Percentiles rank a stretch among this genome's conserved stretches.
Evolutionary conservation across 176 grass and related monocot genomes (phyloP).

Genomic region (Eleusine coracana): DNA sequence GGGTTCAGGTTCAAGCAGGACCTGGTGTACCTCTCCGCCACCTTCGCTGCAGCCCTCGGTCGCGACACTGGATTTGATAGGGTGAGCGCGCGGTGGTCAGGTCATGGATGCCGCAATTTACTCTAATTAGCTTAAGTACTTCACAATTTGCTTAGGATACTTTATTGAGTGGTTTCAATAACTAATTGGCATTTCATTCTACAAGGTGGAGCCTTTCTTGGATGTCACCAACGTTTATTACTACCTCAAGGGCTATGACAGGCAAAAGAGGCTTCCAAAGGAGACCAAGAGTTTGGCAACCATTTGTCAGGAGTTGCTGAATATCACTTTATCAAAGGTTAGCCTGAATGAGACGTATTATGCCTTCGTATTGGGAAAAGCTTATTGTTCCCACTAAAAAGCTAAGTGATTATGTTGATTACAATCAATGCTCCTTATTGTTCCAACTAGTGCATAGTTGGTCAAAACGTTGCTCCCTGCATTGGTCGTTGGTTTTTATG

Average conservation of each 20-base stretch:
- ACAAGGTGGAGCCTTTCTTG: constrained; percentile 87
- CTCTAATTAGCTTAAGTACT: constrained; percentile 7
- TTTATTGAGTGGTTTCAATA: constrained; percentile 1
- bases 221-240: constrained; percentile 83
- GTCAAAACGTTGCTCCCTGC: neutral
- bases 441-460: neutral
- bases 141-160: neutral
- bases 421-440: neutral
- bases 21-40: constrained; percentile 78
- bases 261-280: constrained; percentile 63
- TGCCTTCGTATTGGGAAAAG: constrained; percentile 2
- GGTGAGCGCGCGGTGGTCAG: constrained; percentile 41
- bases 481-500: constrained; percentile 5
- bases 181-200: constrained; percentile 25
- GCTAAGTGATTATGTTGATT: neutral
- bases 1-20: constrained; percentile 97
- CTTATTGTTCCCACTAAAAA: neutral
- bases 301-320: constrained; percentile 74
- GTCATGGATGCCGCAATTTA: neutral
- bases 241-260: constrained; percentile 62
- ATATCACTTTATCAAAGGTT: constrained; percentile 91
- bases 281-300: constrained; percentile 94
- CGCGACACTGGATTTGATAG: constrained; percentile 55
- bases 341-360: neutral
- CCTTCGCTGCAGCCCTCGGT: constrained; percentile 70